Evolutionary conservation across 352 stramenopile genomes (phyloP), one percentile per base, ranked within the genome.

Genomic region (Phytophthora capsici): DNA sequence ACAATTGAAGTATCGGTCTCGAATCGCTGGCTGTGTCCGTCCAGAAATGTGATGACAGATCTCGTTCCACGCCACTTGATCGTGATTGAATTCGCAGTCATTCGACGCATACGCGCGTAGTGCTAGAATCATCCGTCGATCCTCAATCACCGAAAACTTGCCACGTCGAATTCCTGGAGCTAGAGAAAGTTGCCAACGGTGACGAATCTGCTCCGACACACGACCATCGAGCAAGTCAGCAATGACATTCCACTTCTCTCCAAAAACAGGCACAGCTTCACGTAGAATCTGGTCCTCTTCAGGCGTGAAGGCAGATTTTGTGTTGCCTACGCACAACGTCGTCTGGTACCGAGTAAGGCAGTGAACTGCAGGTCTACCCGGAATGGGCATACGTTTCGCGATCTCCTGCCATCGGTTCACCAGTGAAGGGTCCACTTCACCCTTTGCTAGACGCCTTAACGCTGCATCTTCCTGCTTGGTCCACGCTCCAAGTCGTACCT

Each of bases 181-280:
- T 20, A 93, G 69, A 40, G 82, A 83, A 16, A 82, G 71, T 59
- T 93, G 84, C 82, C 82, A 93, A 0, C 84, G 82, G 47, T 91
- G 82, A n/a, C 82, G 80, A 30, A 93, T 74, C 59, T 93, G 84
- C 72, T 93, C 84, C 2, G 84, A 64, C 20, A 93, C 72, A 19
- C 82, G 82, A 1, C 80, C 84, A 46, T 93, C 84, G 67, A 93
- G 73, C 25, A 93, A 74, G 48, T 91, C 84, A 2, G 84, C 84
- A 63, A 93, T 88, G 48, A 90, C 80, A 16, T 86, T 89, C 82
- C 82, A 93, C 40, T 86, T 86, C 54, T 93, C 84, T n/a, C 84
- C 84, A 58, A 93, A 91, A 6, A 91, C 73, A 3, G 70, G 56
- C 3, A 93, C 77, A 16, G 78, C 80, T 44, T 86, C 47, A 1